Percentiles rank a stretch among this genome's conserved stretches.
Evolutionary conservation across 2,329 filamentous ascomycete species (phyloP).

Genomic region (Aspergillus sp.): DNA sequence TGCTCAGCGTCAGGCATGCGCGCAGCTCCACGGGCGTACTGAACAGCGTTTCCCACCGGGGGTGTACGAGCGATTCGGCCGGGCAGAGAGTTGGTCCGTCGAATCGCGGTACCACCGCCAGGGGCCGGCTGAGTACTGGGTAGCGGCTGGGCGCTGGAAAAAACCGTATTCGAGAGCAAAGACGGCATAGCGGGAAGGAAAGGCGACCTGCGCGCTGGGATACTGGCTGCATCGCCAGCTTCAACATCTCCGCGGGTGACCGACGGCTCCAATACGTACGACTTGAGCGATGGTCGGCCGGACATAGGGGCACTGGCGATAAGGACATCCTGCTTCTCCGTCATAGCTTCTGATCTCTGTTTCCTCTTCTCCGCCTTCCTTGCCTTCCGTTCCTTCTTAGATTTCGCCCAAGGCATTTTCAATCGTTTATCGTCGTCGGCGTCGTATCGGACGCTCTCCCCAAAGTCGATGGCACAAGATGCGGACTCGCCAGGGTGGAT

Average conservation of each 20-base stretch:
- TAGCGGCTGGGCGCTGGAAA: conserved; percentile 15
- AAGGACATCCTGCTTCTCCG: conserved; percentile 3
- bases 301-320: neutral
- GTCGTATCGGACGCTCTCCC: conserved; percentile 22
- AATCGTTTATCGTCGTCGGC: conserved; percentile 18
- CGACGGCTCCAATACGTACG: conserved; percentile 7
- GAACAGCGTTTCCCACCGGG: conserved; percentile 25
- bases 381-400: conserved; percentile 6
- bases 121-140: conserved; percentile 6
- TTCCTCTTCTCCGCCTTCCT: conserved; percentile 18
- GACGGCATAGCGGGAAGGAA: conserved; percentile 25
- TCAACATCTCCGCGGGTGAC: neutral
- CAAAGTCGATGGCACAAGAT: conserved; percentile 18
- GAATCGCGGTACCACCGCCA: conserved; percentile 12
- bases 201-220: conserved; percentile 18
- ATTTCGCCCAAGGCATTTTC: conserved; percentile 7
- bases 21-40: conserved; percentile 26
- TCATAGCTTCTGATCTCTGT: conserved; percentile 11
- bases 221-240: conserved; percentile 8
- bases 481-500: conserved; percentile 14
- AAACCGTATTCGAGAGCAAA: conserved; percentile 29
- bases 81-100: conserved; percentile 27
- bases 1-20: conserved; percentile 16
- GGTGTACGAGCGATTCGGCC: conserved; percentile 18
- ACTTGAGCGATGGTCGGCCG: conserved; percentile 9